Base-by-base conservation (phyloP, 169 alveolate genomes). In the Eimeria zaria region DNA sequence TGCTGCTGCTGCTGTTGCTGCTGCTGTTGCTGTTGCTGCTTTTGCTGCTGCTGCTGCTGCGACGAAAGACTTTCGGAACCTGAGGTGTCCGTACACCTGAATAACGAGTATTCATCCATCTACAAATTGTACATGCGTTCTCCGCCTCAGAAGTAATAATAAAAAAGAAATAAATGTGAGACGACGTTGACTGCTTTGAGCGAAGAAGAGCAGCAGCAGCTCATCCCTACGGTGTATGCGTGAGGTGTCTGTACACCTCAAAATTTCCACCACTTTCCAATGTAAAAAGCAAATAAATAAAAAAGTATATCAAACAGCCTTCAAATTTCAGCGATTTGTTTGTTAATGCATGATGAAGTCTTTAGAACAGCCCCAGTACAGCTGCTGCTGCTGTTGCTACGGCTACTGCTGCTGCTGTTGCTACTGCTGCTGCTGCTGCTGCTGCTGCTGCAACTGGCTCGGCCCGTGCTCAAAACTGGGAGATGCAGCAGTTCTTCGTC, bases 1-100 rank as follows among this genome's bases (percentile, higher is more conserved):
- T n/a, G n/a, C n/a, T n/a, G n/a, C n/a, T n/a, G n/a, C n/a, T n/a
- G n/a, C n/a, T n/a, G n/a, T n/a, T n/a, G n/a, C n/a, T n/a, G n/a
- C n/a, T n/a, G n/a, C n/a, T n/a, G n/a, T n/a, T 41, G 87, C 87
- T 36, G 87, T 62, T 41, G 62, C 87, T 76, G 87, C 87, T 22
- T 58, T 62, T 76, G 87, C 62, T 76, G 87, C 36, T n/a, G 46
- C 27, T 33, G 83, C 83, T 24, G 83, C 51, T 76, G 87, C 87
- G 7, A 33, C 5, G 30, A 24, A 39, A 11, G 87, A 39, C 39
- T 76, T 27, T 41, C 87, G 60, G 87, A 76, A 16, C 41, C 11
- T 12, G 46, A 69, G 46, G 48, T 69, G 80, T 39, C 41, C 18
- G 80, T 33, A 69, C 80, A 69, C 80, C 80, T 69, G 46, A 30